Base-by-base conservation (phyloP, 352 stramenopile genomes). In the Phytophthora nicotianae region DNA sequence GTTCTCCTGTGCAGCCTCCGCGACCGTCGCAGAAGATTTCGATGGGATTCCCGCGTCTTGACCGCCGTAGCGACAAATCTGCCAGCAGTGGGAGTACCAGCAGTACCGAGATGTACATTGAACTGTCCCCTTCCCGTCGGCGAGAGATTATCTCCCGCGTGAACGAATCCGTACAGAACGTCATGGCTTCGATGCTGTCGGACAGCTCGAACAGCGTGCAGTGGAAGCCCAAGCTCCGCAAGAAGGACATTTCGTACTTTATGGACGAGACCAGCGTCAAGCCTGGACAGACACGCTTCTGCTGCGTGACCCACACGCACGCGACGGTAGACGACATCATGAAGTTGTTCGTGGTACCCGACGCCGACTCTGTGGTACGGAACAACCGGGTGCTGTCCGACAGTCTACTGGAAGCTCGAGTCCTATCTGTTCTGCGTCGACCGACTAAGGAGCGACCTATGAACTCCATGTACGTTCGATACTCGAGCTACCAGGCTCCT, bases 351-450 rank as follows among this genome's bases (percentile, higher is more conserved):
- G 48, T 81, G 9, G 38, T 82, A 32, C 62, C 74, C 11, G 74
- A 82, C 17, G 68, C 62, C 7, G 63, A 78, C 0, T 62, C 71
- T 5, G 53, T 83, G 52, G 47, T 72, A 24, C 66, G 69, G 10
- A 81, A 83, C 59, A 73, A 74, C 47, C 74, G 79, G 14, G 54
- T 88, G 32, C 9, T 84, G 11, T 79, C 75, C 21, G 72, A 86
- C 46, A 83, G 68, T 56, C 29, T 88, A 14, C 46, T 84, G n/a
- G 72, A 82, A 27, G 54, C 79, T 24, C 69, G 68, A 9, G 32
- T 88, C 1, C 49, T 88, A 4, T 70, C 64, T 13, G 74, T 84
- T 5, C 58, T 88, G 14, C 63, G 63, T 24, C 38, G 41, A 20
- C 70, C 74, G n/a, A 82, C 74, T 2, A 46, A 43, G 19, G 43